phyloP scores from a whole-genome alignment of 768 basidiomycete genomes.

The Pleurotus pulmonarius region DNA sequence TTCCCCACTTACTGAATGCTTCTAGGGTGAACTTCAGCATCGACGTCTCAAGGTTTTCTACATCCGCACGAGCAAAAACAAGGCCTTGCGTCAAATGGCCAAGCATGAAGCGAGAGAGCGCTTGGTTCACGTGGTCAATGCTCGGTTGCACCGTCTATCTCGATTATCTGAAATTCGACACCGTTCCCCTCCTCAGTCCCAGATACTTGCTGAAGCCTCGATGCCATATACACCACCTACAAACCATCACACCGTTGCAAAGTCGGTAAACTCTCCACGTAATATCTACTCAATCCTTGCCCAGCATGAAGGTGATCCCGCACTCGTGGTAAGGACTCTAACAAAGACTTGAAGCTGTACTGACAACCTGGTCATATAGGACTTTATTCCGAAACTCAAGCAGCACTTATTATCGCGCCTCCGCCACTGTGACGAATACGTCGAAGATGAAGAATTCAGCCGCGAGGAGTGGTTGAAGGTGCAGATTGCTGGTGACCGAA shows the following conservation, averaged over 20 bases:
- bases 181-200: too few relatives aligned
- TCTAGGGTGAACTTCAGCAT: conserved; percentile 34
- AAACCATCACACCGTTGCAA: conserved; percentile 19
- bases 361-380: conserved; percentile 13
- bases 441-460: conserved; percentile 7
- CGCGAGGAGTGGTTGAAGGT: conserved; percentile 13
- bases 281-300: conserved; percentile 9
- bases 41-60: conserved; percentile 26
- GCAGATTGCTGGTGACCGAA: conserved; percentile 12
- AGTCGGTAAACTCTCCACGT: conserved; percentile 10
- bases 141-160: too few relatives aligned
- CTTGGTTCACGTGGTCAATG: neutral
- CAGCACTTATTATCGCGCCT: conserved; percentile 18
- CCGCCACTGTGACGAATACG: conserved; percentile 4
- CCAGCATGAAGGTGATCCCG: conserved; percentile 18
- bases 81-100: conserved; percentile 19
- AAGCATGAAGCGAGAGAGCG: conserved; percentile 11
- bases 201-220: too few relatives aligned
- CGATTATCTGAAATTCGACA: too few relatives aligned
- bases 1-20: neutral
- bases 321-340: conserved; percentile 17
- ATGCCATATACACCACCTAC: too few relatives aligned
- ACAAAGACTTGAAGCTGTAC: too few relatives aligned
- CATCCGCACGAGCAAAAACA: conserved; percentile 21
- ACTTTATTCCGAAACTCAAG: conserved; percentile 23